Evolutionary conservation across 352 stramenopile genomes (phyloP).

Genomic region (Phytophthora citrophthora): DNA sequence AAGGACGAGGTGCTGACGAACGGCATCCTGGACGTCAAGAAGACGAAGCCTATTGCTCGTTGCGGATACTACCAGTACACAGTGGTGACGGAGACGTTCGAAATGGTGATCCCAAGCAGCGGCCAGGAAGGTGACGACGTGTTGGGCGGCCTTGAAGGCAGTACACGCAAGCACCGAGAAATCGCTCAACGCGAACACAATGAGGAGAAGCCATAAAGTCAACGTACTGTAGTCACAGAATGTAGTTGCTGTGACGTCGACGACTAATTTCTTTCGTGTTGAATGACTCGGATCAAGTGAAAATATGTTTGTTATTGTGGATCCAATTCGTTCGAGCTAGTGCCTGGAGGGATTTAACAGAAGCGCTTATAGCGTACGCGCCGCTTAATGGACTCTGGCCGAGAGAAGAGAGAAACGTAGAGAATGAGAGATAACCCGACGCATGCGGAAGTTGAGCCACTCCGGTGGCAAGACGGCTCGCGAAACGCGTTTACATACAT

Average conservation of each 20-base stretch:
- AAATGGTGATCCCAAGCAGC: conserved; percentile 40
- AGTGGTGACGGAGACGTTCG: conserved; percentile 39
- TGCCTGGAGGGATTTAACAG: no score
- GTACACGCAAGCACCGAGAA: conserved; percentile 33
- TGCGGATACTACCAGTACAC: conserved; percentile 45
- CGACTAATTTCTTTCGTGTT: background rate
- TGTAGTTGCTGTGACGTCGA: background rate
- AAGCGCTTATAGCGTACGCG: no score
- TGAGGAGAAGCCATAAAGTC: conserved; percentile 13
- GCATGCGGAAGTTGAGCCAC: no score
- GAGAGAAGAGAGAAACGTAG: no score
- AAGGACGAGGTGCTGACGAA: conserved; percentile 42
- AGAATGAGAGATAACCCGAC: no score
- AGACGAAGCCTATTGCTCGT: conserved; percentile 39
- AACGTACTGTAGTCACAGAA: background rate
- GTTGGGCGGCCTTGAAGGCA: conserved; percentile 30
- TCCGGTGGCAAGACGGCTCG: no score
- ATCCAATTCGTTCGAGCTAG: conserved; percentile 11
- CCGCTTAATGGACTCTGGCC: no score
- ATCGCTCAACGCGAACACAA: conserved; percentile 28
- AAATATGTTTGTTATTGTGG: conserved; percentile 23
- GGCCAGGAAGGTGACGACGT: conserved; percentile 34
- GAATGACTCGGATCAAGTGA: background rate
- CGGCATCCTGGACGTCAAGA: conserved; percentile 42
- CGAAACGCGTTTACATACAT: no score